Base-by-base conservation (phyloP, 1,139 yeast genomes). In the Protomyces gravidus region DNA sequence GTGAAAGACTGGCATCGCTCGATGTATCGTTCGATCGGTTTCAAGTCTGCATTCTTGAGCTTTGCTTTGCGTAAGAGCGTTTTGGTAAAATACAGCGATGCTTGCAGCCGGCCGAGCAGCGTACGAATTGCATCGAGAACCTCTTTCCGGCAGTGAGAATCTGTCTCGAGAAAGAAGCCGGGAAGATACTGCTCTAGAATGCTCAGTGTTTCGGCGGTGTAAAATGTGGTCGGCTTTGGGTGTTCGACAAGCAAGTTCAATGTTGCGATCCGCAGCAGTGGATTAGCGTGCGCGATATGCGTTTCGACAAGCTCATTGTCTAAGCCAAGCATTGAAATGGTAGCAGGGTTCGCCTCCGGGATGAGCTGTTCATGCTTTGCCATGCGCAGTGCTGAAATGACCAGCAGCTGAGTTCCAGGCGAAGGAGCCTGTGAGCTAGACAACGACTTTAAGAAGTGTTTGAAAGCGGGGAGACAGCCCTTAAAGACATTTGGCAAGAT, bases 81-180 rank as follows among this genome's bases (percentile, higher is more conserved):
- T 9, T 21, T 45, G 17, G 50, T 40, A 11, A 19, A 28, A 40
- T 53, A 30, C 27, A 42, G 25, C 11, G 55, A 59, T 7, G 50
- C 47, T 40, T 47, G 55, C 25, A 59, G 51, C 5, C 59, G 59
- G 19, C 39, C 25, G 28, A 59, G 26, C 45, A 59, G 45, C 23
- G 55, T 42, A 19, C 55, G 53, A 15, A 53, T 15, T 9, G 49
- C 50, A 15, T 55, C 59, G 30, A 53, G 13, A 26, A 53, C 33
- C 30, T 45, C 55, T 21, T 53, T 53, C 26, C 61, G 28, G 19
- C 32, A 36, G 23, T 36, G 48, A 49, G 55, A 42, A 36, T 58
- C 58, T 25, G 61, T 52, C 45, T 58, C 61, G n/a, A 45, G 23
- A 36, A 58, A 48, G 28, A 33, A 46, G 28, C 49, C 42, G 13